Evolutionary conservation across 164 flowering plant genomes (phyloP).

Genomic region (Macadamia integrifolia): DNA sequence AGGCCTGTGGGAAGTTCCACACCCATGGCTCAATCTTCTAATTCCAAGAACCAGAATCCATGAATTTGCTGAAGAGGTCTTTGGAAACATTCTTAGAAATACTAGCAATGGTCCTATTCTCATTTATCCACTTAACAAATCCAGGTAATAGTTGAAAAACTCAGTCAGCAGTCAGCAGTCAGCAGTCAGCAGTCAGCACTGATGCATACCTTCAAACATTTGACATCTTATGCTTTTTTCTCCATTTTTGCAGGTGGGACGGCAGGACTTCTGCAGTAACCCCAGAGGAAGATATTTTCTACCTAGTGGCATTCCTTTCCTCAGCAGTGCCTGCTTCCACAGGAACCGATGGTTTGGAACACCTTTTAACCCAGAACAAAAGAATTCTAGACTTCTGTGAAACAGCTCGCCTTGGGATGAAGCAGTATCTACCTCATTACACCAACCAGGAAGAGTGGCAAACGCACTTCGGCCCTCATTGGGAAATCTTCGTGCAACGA

Average conservation of each 20-base stretch:
- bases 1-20: conserved; percentile 90
- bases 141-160: conserved; percentile 42
- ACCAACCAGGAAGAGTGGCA: conserved; percentile 60
- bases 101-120: conserved; percentile 78
- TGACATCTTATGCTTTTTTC: background rate
- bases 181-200: background rate
- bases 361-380: conserved; percentile 46
- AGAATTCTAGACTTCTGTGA: conserved; percentile 56
- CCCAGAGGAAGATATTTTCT: conserved; percentile 79
- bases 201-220: background rate
- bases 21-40: conserved; percentile 94
- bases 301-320: conserved; percentile 67
- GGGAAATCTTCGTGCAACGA: conserved; percentile 60
- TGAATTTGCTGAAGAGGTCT: conserved; percentile 61
- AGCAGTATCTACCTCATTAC: conserved; percentile 83
- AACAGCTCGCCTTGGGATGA: conserved; percentile 35
- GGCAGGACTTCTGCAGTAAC: conserved; percentile 66
- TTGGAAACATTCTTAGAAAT: conserved; percentile 65
- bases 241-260: conserved; percentile 63
- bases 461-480: conserved; percentile 66
- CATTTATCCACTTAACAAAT: conserved; percentile 79
- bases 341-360: conserved; percentile 49
- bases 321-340: conserved; percentile 63
- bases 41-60: conserved; percentile 63
- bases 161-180: background rate